Percentiles rank a stretch among this genome's conserved stretches.
These are phyloP conservation scores for Casuarina equisetifolia DNA, from an alignment of 306 rosid genomes.

Conservation along the genomic window DNA sequence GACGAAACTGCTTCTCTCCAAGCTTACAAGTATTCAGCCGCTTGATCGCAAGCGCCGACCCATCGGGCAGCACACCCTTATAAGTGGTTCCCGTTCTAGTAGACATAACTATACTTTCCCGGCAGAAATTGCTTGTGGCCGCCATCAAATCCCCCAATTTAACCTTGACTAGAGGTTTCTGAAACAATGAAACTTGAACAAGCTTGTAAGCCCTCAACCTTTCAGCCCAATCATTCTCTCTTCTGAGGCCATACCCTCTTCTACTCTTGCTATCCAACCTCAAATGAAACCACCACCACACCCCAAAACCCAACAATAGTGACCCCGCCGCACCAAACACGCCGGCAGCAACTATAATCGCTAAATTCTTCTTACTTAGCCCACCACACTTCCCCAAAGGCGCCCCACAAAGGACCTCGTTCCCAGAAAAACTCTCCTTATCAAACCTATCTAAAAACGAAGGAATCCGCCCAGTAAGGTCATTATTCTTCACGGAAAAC, in stretches of 20 bases:
- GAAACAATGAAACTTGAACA: conserved; percentile 82
- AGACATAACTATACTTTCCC: conserved; percentile 54
- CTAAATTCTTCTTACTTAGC: conserved; percentile 77
- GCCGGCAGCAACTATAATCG: conserved; percentile 89
- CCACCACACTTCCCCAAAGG: conserved; percentile 88
- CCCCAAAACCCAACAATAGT: conserved; percentile 67
- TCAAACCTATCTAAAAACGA: conserved; percentile 29
- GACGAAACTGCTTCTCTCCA: conserved; percentile 77
- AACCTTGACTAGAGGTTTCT: conserved; percentile 89
- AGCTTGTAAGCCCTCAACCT: conserved; percentile 75
- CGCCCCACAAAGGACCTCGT: conserved; percentile 70
- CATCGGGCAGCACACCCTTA: conserved; percentile 81
- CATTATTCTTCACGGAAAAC: conserved; percentile 67
- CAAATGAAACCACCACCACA: conserved; percentile 95
- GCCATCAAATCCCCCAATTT: conserved; percentile 89
- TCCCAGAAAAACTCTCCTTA: conserved; percentile 58
- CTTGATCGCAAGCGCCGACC: conserved; percentile 81
- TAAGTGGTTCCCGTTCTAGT: conserved; percentile 84
- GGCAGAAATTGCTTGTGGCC: conserved; percentile 69
- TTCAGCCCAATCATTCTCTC: conserved; percentile 69
- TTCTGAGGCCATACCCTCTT: conserved; percentile 42
- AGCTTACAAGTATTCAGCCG: conserved; percentile 72
- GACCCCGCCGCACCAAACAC: conserved; percentile 94
- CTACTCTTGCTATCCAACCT: conserved; percentile 46
- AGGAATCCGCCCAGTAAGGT: conserved; percentile 64